Conservation (phyloP, 1,139 yeast genomes). For the Kodamaea arcana region DNA sequence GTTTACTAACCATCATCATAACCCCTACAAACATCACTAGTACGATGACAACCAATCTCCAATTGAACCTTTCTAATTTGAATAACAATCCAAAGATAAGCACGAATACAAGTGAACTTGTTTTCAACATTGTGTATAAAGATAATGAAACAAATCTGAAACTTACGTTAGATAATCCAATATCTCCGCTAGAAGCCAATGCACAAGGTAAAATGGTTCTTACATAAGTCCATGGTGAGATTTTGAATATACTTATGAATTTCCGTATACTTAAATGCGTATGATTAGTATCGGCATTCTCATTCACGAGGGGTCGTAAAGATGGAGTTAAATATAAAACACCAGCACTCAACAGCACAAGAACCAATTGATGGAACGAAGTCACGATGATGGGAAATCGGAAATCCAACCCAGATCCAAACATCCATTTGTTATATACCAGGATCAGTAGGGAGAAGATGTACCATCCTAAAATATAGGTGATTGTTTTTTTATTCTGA, state of each 20-base stretch:
- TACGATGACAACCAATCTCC: conserved; percentile 66
- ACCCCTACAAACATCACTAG: conserved; percentile 78
- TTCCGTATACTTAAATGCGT: background rate
- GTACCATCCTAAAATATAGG: conserved; percentile 48
- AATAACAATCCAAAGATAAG: conserved; percentile 80
- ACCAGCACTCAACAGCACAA: conserved; percentile 45
- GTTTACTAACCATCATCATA: conserved; percentile 69
- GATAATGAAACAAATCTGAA: conserved; percentile 74
- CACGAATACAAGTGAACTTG: conserved; percentile 83
- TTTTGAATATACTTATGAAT: conserved; percentile 17
- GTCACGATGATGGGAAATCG: conserved; percentile 83
- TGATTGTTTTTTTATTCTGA: conserved; percentile 8
- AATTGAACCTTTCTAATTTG: conserved; percentile 66
- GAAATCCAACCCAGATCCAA: conserved; percentile 69
- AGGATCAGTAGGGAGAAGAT: conserved; percentile 68
- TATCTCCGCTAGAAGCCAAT: conserved; percentile 85
- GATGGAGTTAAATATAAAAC: conserved; percentile 46
- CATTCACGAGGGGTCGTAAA: conserved; percentile 38
- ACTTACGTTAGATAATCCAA: conserved; percentile 87
- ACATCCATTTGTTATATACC: conserved; percentile 98
- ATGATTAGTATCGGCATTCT: conserved; percentile 4
- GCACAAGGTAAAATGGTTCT: conserved; percentile 78
- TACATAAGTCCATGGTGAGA: conserved; percentile 29
- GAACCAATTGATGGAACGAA: conserved; percentile 74
- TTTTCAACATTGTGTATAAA: conserved; percentile 89